Evolutionary conservation across 768 basidiomycete genomes (phyloP).

Genomic region (Pholiota microspora): DNA sequence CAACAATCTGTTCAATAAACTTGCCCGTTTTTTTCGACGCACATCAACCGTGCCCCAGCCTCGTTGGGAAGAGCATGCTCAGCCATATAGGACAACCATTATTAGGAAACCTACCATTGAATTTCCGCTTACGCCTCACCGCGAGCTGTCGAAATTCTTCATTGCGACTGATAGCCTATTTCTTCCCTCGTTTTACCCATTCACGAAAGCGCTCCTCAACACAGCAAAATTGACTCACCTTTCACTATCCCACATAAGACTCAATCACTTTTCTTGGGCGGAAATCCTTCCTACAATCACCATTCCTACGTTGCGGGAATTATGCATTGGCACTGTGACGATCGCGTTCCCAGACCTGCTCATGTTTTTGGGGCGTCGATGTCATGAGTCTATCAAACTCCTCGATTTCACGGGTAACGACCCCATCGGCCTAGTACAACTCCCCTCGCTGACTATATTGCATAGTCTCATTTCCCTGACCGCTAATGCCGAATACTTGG

Average conservation of each 20-base stretch:
- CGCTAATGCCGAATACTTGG: not conserved
- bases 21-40: too few species aligned
- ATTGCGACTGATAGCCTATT: not conserved
- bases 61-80: too few species aligned
- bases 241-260: not conserved
- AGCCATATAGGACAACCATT: too few species aligned
- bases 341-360: conserved; percentile 3
- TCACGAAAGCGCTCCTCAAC: not conserved
- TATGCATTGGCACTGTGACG: not conserved
- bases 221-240: not conserved
- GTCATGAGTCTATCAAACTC: not conserved
- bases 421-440: not conserved
- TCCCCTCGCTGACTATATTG: not conserved
- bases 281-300: not conserved
- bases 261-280: not conserved
- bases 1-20: too few species aligned
- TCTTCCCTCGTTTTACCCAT: not conserved
- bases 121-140: not conserved
- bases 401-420: not conserved
- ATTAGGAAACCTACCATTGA: not conserved
- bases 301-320: not conserved
- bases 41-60: too few species aligned
- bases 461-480: not conserved
- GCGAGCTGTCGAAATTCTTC: not conserved
- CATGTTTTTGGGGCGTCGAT: conserved; percentile 1